A percentile compares a stretch with the other conserved stretches of the same genome.
Conservation (phyloP, 2,329 filamentous ascomycete genomes). For the Fusarium xylarioides region DNA sequence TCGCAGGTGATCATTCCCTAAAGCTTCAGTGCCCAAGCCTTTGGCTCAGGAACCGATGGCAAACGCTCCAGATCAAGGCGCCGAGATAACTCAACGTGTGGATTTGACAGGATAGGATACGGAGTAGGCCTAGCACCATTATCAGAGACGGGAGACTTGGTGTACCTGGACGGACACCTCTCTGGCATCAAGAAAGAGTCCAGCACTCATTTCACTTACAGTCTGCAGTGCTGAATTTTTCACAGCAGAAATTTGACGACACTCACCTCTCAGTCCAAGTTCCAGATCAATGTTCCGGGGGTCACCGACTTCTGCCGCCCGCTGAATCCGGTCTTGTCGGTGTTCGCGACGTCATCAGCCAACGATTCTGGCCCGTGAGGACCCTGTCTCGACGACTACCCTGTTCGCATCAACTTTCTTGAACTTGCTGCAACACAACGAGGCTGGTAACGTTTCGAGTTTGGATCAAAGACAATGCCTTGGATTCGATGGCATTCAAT, state of each 20-base stretch:
- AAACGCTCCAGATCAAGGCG: constrained; percentile 6
- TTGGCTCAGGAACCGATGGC: constrained; percentile 28
- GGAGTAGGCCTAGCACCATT: not conserved
- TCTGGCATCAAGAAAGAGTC: not conserved
- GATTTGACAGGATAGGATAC: not conserved
- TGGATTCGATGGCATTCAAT: not conserved
- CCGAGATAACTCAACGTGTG: constrained; percentile 19
- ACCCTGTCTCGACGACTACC: constrained; percentile 17
- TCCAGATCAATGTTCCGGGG: constrained; percentile 12
- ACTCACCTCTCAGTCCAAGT: not conserved
- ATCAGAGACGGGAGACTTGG: not conserved
- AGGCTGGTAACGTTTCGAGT: constrained; percentile 5
- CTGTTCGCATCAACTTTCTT: no score
- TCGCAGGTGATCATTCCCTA: constrained; percentile 25
- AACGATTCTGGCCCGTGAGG: constrained; percentile 26
- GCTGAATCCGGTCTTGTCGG: constrained; percentile 25
- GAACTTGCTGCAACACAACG: constrained; percentile 5
- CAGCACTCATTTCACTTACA: constrained; percentile 11
- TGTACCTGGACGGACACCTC: constrained; percentile 3
- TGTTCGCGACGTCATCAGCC: constrained; percentile 38
- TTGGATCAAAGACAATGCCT: not conserved
- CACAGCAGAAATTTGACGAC: constrained; percentile 6
- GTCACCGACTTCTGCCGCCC: constrained; percentile 32
- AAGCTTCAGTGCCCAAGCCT: constrained; percentile 3
- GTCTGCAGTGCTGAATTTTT: constrained; percentile 26